Evolutionary conservation across 345 rosid genomes (phyloP).

Genomic region (Rhizophora mangle): DNA sequence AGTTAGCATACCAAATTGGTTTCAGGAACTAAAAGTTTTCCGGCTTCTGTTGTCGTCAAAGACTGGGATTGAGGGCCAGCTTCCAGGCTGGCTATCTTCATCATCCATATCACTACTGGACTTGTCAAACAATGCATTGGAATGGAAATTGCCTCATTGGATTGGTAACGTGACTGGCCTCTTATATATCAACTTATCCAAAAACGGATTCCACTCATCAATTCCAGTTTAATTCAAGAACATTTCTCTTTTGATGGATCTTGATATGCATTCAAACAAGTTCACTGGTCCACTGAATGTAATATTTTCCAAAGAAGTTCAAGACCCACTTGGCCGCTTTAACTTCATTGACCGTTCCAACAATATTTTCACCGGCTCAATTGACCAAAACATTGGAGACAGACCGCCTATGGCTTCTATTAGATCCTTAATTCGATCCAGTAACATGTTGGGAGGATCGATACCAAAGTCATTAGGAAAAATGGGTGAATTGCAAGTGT

Average conservation of each 20-base stretch:
- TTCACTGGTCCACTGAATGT: constrained; percentile 32
- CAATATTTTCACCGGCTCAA: constrained; percentile 42
- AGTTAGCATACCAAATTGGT: constrained; percentile 38
- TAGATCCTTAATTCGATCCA: constrained; percentile 40
- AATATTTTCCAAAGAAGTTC: constrained; percentile 38
- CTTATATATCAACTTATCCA: constrained; percentile 51
- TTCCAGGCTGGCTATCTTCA: constrained; percentile 48
- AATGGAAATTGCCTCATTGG: constrained; percentile 46
- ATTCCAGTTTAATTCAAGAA: constrained; percentile 49
- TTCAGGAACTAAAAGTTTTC: constrained; percentile 39
- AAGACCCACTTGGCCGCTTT: constrained; percentile 45
- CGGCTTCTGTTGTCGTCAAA: constrained; percentile 40
- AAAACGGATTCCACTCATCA: constrained; percentile 42
- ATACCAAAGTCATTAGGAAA: constrained; percentile 45
- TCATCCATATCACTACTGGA: constrained; percentile 47
- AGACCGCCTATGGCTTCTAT: constrained; percentile 38
- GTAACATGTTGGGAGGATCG: constrained; percentile 40
- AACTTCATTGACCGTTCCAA: constrained; percentile 48
- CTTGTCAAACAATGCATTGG: constrained; percentile 48
- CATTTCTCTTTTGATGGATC: constrained; percentile 51
- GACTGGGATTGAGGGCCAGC: constrained; percentile 42
- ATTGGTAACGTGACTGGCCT: constrained; percentile 52
- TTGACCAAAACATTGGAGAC: constrained; percentile 35
- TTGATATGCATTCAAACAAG: constrained; percentile 64
- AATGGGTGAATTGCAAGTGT: constrained; percentile 29